phyloP scores from a whole-genome alignment of 257 asterid genomes.

The Rauvolfia tetraphylla region DNA sequence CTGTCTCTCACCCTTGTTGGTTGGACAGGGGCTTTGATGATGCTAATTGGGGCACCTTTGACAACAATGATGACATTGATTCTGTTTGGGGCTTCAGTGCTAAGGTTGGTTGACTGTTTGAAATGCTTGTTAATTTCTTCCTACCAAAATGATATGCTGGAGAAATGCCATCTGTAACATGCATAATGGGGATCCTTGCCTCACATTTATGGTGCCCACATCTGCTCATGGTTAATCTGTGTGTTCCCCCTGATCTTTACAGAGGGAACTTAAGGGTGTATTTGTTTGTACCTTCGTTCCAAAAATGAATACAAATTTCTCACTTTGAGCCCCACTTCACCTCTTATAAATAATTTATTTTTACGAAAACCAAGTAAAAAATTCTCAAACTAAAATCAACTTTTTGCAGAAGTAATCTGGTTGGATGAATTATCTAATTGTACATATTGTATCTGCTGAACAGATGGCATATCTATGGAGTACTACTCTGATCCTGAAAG shows the following conservation, averaged over 20 bases:
- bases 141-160: neutral
- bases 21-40: constrained; percentile 76
- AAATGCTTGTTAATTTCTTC: neutral
- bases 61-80: constrained; percentile 84
- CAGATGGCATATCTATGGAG: neutral
- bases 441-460: neutral
- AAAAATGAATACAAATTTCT: too few relatives aligned
- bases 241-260: neutral
- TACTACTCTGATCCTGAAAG: neutral
- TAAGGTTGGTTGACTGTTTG: constrained; percentile 50
- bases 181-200: neutral
- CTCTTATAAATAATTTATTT: too few relatives aligned
- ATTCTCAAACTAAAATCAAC: too few relatives aligned
- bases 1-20: neutral
- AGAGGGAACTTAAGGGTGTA: neutral
- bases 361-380: too few relatives aligned
- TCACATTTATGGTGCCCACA: neutral
- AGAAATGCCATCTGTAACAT: neutral
- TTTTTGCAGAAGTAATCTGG: neutral
- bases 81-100: constrained; percentile 96
- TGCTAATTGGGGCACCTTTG: constrained; percentile 80
- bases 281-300: too few relatives aligned
- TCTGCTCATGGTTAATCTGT: neutral
- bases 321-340: too few relatives aligned
- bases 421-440: neutral